phyloP scores from a whole-genome alignment of 208 protist species.

The Strigomonas culicis region DNA sequence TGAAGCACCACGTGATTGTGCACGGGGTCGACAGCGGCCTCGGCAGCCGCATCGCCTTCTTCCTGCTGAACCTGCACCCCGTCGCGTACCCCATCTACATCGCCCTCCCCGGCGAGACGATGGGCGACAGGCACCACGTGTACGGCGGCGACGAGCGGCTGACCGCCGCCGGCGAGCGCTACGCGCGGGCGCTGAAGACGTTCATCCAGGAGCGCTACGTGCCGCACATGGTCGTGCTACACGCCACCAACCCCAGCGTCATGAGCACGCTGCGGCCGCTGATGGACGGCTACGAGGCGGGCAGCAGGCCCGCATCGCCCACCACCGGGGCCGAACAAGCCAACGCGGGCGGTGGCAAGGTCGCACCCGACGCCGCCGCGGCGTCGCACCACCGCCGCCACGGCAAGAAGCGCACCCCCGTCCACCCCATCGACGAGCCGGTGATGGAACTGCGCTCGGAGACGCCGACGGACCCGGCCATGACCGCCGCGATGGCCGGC shows the following conservation, averaged over 20 bases:
- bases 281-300: conserved; percentile 27
- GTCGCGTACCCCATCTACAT: conserved; percentile 85
- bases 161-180: conserved; percentile 55
- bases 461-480: not conserved
- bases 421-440: not conserved
- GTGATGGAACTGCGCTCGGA: conserved; percentile 7
- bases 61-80: conserved; percentile 86
- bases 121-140: conserved; percentile 47
- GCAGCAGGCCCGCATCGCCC: conserved; percentile 10
- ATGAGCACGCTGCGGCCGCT: conserved; percentile 67
- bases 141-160: conserved; percentile 80
- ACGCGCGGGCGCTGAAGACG: conserved; percentile 54
- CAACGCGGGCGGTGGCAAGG: not conserved
- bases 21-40: conserved; percentile 68
- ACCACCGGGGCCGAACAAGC: conserved; percentile 21
- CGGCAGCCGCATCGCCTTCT: conserved; percentile 82
- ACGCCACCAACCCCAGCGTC: conserved; percentile 74
- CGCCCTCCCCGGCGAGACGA: conserved; percentile 76
- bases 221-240: conserved; percentile 80
- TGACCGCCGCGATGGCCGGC: not conserved
- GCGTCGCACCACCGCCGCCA: no score
- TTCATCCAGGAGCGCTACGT: conserved; percentile 85
- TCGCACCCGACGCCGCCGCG: not conserved
- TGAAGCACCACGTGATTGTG: conserved; percentile 84
- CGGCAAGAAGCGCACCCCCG: no score